Base-by-base conservation (phyloP, 108 stramenopile species). In the Licmophora abbreviata region DNA sequence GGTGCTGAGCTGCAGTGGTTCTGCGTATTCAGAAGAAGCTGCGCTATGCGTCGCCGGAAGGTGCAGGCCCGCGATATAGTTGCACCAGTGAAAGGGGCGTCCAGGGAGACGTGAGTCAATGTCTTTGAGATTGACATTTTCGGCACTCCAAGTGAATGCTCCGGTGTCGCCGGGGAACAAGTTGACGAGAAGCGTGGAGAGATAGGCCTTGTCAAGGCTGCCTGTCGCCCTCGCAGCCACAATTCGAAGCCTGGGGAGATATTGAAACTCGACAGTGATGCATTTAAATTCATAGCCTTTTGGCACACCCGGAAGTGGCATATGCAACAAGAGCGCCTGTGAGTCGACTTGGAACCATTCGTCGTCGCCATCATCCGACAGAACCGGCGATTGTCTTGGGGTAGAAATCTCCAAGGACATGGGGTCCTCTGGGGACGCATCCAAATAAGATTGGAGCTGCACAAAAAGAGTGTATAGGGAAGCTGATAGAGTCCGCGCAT, bases 81-180 rank as follows among this genome's bases (percentile, higher is more conserved):
- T 83, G 51, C 83, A 87, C 90, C 90, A 92, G 43, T 68, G 61
- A 59, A 81, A 92, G 14, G 83, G 68, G 34, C 58, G 61, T 21
- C 71, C 76, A 31, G 11, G 3, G 40, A 10, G 7, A 25, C 28
- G 42, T n/a, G 12, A 7, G 4, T 11, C 4, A 31, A 30, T 12
- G 15, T 33, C 45, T 32, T 0, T 20, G 10, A 24, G 0, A 29
- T 40, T 11, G 30, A 6, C 57, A 30, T 3, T 33, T 17, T 38
- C 28, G 37, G 44, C 56, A 28, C 24, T 20, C 23, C 14, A 15
- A 11, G 23, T 10, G 0, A n/a, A 37, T 15, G 29, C 33, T 15
- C 48, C 54, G 15, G 15, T 46, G 35, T 75, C 73, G 2, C 56
- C 63, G 0, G 77, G 69, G 54, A 79, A 74, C 29, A 74, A 44